Percentiles rank a stretch among this genome's conserved stretches.
Conservation (phyloP, 306 rosid genomes). For the Ceratonia siliqua region DNA sequence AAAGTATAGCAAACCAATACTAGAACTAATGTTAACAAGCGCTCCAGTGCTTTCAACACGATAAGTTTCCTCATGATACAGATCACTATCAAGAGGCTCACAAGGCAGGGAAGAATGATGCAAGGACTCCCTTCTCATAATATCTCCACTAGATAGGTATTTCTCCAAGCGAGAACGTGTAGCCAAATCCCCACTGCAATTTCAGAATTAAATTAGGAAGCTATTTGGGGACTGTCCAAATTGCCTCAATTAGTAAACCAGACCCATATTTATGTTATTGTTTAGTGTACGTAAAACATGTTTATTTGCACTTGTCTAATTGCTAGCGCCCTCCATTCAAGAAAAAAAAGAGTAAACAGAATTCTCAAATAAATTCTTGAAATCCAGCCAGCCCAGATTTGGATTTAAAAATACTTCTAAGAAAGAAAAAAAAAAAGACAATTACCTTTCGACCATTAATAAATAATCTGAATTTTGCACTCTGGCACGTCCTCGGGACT, state of each 20-base stretch:
- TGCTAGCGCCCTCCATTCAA: not conserved
- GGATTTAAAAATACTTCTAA: not conserved
- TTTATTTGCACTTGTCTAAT: not conserved
- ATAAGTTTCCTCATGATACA: conserved; percentile 44
- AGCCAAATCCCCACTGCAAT: conserved; percentile 61
- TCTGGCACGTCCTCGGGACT: conserved; percentile 93
- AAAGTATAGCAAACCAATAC: conserved; percentile 63
- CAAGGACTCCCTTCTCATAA: conserved; percentile 74
- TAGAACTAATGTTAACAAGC: conserved; percentile 60
- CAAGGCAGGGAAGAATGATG: conserved; percentile 65
- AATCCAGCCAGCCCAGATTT: not conserved
- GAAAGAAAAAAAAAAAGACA: not conserved
- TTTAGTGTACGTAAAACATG: not conserved
- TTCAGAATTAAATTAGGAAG: conserved; percentile 21
- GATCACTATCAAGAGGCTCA: conserved; percentile 46
- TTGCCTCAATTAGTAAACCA: not conserved
- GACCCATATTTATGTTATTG: not conserved
- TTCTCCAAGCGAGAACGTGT: conserved; percentile 63
- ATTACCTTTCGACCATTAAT: conserved; percentile 75
- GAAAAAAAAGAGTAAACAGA: not conserved
- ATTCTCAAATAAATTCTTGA: not conserved
- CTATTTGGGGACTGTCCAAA: not conserved
- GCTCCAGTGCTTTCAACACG: conserved; percentile 78
- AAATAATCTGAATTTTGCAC: conserved; percentile 72
- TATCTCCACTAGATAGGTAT: conserved; percentile 62